Evolutionary conservation across 2,329 filamentous ascomycete genomes (phyloP), one percentile per base, ranked within the genome.

Genomic region (Fragosphaeria purpurea): DNA sequence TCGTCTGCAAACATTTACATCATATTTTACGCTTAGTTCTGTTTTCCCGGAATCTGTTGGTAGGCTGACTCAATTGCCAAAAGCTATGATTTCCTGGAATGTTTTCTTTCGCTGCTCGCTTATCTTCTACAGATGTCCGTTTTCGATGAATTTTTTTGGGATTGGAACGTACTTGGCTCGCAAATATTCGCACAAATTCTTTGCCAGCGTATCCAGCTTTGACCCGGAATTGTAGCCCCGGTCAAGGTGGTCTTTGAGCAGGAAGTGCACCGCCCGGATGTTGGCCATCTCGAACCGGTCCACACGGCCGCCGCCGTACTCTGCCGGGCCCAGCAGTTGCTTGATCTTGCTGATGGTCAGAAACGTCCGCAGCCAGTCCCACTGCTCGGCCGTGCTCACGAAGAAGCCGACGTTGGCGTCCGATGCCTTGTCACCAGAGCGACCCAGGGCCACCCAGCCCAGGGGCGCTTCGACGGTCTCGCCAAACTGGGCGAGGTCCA

Each of bases 181-280:
- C 43, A 55, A 30, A 38, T 53, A 57, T 62, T 77, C 74, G 12
- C 67, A 71, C 58, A 77, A 70, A 1, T 73, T 73, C 58, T 78
- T 78, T 2, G 68, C 75, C 57, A 77, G 68, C 4, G 67, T 64
- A 60, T 78, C 74, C n/a, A 78, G 52, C 22, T 68, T 60, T 33
- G 64, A 68, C 9, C 67, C 71, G 50, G 72, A 74, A 55, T 73
- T 76, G 3, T 77, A 70, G 0, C 68, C 68, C 1, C 66, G 58
- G 4, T 70, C 69, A 10, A 74, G 53, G 34, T 70, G 66, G 4
- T 70, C 71, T 52, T 70, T 71, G 4, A 75, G 60, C 67, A 1
- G 69, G 68, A 55, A 51, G 30, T 53, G 51, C 38, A 55, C 53
- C 2, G 46, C 48, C 42, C 60, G 57, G 0, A 75, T 59, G 22